Conservation (phyloP, 805 yeast genomes). For the Metschnikowia vanudenii region DNA sequence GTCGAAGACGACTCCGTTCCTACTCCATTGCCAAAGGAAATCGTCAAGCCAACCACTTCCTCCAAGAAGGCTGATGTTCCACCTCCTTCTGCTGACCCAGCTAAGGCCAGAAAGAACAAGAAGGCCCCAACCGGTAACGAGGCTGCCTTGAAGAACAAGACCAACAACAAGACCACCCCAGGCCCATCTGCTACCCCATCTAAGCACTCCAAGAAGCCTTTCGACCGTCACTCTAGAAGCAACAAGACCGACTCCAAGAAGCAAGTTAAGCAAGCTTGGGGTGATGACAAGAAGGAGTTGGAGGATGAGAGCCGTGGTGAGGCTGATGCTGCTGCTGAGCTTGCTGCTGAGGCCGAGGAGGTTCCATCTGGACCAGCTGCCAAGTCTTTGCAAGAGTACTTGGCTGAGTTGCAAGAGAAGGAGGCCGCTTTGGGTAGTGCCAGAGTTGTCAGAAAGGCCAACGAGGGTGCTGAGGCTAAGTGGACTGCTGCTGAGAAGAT, state of each 20-base stretch:
- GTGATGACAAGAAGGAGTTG: constrained; percentile 69
- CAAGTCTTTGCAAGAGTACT: constrained; percentile 84
- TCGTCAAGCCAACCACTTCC: constrained; percentile 78
- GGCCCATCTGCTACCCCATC: constrained; percentile 52
- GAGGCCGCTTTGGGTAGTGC: constrained; percentile 40
- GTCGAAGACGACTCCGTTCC: constrained; percentile 70
- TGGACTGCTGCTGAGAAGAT: constrained; percentile 58
- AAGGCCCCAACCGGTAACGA: constrained; percentile 80
- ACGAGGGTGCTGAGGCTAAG: constrained; percentile 57
- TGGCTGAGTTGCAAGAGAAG: constrained; percentile 59
- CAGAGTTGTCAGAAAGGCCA: constrained; percentile 47
- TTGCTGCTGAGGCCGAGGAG: constrained; percentile 38
- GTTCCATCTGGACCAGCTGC: constrained; percentile 50
- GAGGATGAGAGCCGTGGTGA: constrained; percentile 58
- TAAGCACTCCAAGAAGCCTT: constrained; percentile 55
- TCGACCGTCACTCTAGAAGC: constrained; percentile 85
- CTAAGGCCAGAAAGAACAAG: constrained; percentile 72
- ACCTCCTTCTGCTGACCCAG: constrained; percentile 78
- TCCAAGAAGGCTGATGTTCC: constrained; percentile 84
- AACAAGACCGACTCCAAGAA: constrained; percentile 83
- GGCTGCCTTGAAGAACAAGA: constrained; percentile 66
- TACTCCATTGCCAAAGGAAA: constrained; percentile 60
- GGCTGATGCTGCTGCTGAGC: constrained; percentile 42
- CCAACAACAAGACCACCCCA: constrained; percentile 67
- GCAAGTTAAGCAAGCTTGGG: constrained; percentile 86